Evolutionary conservation across 257 asterid genomes (phyloP).

Genomic region (Leptodermis oblonga): DNA sequence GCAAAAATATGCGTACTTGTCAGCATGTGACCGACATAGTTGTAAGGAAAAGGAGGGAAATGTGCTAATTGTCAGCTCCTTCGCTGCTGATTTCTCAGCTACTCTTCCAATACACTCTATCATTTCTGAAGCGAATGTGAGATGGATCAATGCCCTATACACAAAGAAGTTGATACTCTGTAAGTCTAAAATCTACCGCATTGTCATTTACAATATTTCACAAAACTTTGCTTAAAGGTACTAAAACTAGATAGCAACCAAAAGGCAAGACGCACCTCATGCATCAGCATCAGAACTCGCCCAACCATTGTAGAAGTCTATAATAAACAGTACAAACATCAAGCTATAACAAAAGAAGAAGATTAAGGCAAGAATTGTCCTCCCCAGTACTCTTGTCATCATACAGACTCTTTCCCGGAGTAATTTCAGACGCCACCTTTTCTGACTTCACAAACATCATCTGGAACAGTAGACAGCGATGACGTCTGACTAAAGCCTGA

Average conservation of each 20-base stretch:
- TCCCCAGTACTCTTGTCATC: constrained; percentile 31
- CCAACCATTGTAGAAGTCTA: constrained; percentile 99
- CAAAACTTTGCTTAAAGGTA: neutral
- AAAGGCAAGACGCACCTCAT: constrained; percentile 43
- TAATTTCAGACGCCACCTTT: constrained; percentile 23
- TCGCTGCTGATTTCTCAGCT: constrained; percentile 85
- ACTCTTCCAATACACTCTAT: constrained; percentile 84
- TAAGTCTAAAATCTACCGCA: neutral
- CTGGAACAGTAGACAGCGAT: constrained; percentile 21
- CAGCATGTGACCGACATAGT: constrained; percentile 92
- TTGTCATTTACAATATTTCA: too few relatives aligned
- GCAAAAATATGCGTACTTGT: constrained; percentile 65
- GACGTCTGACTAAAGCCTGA: constrained; percentile 27
- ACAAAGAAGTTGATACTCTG: neutral
- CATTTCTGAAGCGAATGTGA: constrained; percentile 94
- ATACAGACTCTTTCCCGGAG: constrained; percentile 24
- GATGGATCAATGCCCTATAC: constrained; percentile 78
- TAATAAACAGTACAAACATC: constrained; percentile 29
- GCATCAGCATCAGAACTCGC: constrained; percentile 78
- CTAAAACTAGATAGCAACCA: neutral
- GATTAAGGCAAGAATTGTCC: constrained; percentile 20
- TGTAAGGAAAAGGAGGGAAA: constrained; percentile 95
- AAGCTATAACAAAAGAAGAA: constrained; percentile 21
- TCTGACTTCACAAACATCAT: constrained; percentile 48
- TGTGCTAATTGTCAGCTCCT: constrained; percentile 88